Evolutionary conservation across 345 rosid genomes (phyloP), one percentile per base, ranked within the genome.

Genomic region (Eucalyptus brandiana): DNA sequence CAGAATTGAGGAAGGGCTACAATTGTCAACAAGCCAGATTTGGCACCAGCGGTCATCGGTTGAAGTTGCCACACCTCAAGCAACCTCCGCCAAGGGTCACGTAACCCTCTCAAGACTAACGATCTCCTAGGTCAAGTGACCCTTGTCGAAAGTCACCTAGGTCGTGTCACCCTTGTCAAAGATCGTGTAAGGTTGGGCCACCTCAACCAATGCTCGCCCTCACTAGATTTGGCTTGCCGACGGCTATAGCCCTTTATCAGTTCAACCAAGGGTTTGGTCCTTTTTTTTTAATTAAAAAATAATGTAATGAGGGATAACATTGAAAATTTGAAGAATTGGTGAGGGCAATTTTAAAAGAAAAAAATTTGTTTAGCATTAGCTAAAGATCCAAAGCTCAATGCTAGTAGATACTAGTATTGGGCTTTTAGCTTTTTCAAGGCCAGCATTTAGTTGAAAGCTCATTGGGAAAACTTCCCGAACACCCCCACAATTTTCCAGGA

Each of bases 31-130:
- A 0, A 53, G 26, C 11, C 1, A 53, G 0, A 53, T 53, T 0
- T 53, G 5, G 26, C 5, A 2, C 0, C 0, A 0, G 5, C 0
- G 0, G 0, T 2, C 1, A 2, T 53, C 2, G 0, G 1, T 53
- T 53, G 26, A 19, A 1, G 26, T 53, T 8, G 26, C 26, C 4
- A 53, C 0, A 8, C 2, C 58, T 19, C 11, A 53, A 1, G 26
- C 26, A 19, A 53, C 58, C 24, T 53, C 1, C 1, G 1, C 0
- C 4, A 4, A 19, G 58, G 11, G 24, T 53, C 0, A 2, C 0
- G 0, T 2, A 4, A 53, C 11, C 11, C 58, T 53, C 2, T 0
- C 11, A 53, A 53, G 58, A 19, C 58, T 21, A 19, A 53, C 2
- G 1, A 53, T 53, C 0, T 2, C 26, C 5, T 8, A 2, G 2